Conservation (phyloP, 345 rosid species). For the Aquilaria sinensis region DNA sequence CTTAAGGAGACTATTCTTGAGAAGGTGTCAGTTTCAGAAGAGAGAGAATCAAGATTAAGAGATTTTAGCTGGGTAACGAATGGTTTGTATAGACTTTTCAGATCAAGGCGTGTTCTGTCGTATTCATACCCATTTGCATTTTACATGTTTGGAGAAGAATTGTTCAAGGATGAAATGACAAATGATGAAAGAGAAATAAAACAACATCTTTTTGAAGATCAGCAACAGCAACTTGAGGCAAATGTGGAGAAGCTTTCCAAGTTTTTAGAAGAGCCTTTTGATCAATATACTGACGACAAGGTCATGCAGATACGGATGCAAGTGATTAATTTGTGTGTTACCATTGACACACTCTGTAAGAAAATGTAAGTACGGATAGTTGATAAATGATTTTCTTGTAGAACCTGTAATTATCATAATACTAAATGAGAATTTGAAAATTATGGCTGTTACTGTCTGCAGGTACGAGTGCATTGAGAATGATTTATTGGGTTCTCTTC, state of each 20-base stretch:
- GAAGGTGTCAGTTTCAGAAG: constrained; percentile 47
- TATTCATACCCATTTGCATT: constrained; percentile 77
- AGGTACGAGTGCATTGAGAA: constrained; percentile 96
- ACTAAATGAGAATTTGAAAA: too few species aligned
- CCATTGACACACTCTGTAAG: constrained; percentile 42
- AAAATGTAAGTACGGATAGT: constrained; percentile 63
- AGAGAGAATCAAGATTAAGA: constrained; percentile 41
- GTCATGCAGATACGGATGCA: constrained; percentile 52
- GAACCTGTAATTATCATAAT: too few species aligned
- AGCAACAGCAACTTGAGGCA: constrained; percentile 63
- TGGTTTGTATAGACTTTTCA: constrained; percentile 57
- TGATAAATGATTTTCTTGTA: constrained; percentile 41
- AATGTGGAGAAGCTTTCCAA: constrained; percentile 61
- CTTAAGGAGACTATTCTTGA: constrained; percentile 45
- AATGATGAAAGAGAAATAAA: constrained; percentile 50
- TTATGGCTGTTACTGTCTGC: constrained; percentile 16
- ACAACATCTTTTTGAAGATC: constrained; percentile 67
- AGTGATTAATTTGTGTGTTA: constrained; percentile 39
- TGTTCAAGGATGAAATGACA: constrained; percentile 68
- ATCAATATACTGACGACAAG: constrained; percentile 36
- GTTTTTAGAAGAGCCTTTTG: constrained; percentile 53
- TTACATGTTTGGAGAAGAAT: constrained; percentile 85
- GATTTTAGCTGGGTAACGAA: constrained; percentile 73
- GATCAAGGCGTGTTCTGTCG: constrained; percentile 65
- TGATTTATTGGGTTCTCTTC: constrained; percentile 66